Base-by-base conservation (phyloP, 129 eudicot genomes). In the Flaveria brownii region DNA sequence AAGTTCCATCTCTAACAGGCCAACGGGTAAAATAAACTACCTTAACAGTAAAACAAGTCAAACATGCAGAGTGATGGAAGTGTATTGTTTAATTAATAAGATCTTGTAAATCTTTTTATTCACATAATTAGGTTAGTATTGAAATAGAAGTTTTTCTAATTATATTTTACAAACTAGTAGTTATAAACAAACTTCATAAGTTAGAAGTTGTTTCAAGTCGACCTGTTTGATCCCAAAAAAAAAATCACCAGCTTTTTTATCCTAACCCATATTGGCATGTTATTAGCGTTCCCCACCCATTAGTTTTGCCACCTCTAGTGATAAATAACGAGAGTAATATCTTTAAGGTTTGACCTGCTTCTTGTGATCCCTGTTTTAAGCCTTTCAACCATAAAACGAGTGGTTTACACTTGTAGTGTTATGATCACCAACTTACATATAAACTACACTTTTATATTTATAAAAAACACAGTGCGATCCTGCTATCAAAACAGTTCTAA, bases 281-380 rank as follows among this genome's bases (percentile, higher is more conserved):
- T 49, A 70, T 41, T 46, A 26, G 51, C 43, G 4, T 13, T 5
- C 1, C 49, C 42, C 14, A 6, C 16, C 7, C 22, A 1, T 23
- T n/a, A 12, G 2, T 70, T 47, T 47, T 28, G 33, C 33, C 33
- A 28, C 33, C 5, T 70, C 22, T 70, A 70, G 25, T 70, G 60
- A 70, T 20, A 23, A 47, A 59, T n/a, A 23, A 70, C 74, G 1
- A 36, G 65, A 39, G 52, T 6, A 39, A 13, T 1, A 15, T 72
- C 28, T 11, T 55, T 20, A 57, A 14, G 15, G 23, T 12, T 20
- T 65, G 16, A 60, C 51, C 59, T 43, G 30, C 62, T 50, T 63
- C 49, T 33, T 62, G 16, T 76, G 80, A 76, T 66, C 79, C 61
- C 9, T n/a, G 17, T 76, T 76, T 76, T 11, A 2, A 63, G 12